Percentiles rank a stretch among this genome's conserved stretches.
phyloP scores from a whole-genome alignment of 2,329 filamentous ascomycete species.

The Apiospora marii region DNA sequence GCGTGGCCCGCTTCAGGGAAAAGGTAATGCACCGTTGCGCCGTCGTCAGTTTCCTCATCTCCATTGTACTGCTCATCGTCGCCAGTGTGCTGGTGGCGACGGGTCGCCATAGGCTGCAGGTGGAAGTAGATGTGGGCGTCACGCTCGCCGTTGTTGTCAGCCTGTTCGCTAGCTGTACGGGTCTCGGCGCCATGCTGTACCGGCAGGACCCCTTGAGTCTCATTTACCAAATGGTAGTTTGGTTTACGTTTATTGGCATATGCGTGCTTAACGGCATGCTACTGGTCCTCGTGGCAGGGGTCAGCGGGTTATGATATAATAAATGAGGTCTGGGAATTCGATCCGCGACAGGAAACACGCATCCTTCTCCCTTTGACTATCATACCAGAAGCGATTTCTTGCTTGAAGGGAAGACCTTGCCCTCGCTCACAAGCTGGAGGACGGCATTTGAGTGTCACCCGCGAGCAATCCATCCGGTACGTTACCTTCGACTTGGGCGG shows the following conservation, averaged over 20 bases:
- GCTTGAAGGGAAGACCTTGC: neutral
- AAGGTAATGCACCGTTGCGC: slow-evolving; percentile 62
- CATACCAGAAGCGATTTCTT: neutral
- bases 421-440: neutral
- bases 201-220: slow-evolving; percentile 54
- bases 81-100: slow-evolving; percentile 72
- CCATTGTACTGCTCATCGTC: slow-evolving; percentile 70
- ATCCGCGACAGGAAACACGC: neutral
- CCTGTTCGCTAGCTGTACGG: slow-evolving; percentile 68
- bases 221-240: slow-evolving; percentile 53
- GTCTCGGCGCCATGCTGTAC: slow-evolving; percentile 65
- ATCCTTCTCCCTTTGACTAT: neutral
- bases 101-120: slow-evolving; percentile 70
- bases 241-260: slow-evolving; percentile 52
- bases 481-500: neutral
- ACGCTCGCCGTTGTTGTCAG: slow-evolving; percentile 74
- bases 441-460: neutral
- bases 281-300: slow-evolving; percentile 58
- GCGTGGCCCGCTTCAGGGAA: slow-evolving; percentile 59
- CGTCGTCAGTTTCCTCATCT: slow-evolving; percentile 62
- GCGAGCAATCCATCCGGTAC: neutral
- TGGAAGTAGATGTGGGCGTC: slow-evolving; percentile 76
- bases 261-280: slow-evolving; percentile 60
- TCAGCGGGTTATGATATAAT: slow-evolving; percentile 38
- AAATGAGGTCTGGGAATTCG: neutral